Evolutionary conservation across 176 grass and related monocot genomes (phyloP), one percentile per base, ranked within the genome.

Genomic region (Puya raimondii): DNA sequence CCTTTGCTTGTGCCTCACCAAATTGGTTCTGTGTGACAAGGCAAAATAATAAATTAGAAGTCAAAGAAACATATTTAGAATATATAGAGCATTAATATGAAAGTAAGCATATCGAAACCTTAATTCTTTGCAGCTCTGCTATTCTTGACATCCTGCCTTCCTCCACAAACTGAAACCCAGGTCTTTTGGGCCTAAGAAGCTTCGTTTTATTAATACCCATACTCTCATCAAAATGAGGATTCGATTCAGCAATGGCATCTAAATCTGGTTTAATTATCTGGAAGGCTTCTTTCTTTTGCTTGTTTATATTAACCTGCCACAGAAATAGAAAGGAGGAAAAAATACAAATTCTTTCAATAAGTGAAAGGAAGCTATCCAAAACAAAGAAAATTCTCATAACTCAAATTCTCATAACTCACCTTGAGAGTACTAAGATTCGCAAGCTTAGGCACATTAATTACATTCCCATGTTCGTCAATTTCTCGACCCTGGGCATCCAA

Each of bases 191-290:
- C 71, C 94, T 85, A 53, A 97, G 75, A 48, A 92, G 82, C 72
- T 92, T 92, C 11, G 79, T 97, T 76, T 92, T 84, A 79, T 97
- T 88, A 56, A 93, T 84, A 66, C 86, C 87, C 94, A 97, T 97
- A 47, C 79, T 81, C 52, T 84, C 82, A 82, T 97, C 94, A 90
- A 93, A 97, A 88, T 93, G 84, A 65, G 52, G 73, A 83, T 13
- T 92, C 75, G 89, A 87, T 79, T 80, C 79, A 47, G 84, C 89
- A 80, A 85, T 81, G 11, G 89, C 85, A 73, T 97, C 94, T 66
- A 97, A 82, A 70, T 97, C 89, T n/a, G 94, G 94, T 70, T 81
- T 97, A 53, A 97, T 90, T 74, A 97, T 97, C 64, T 97, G 94
- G 65, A 97, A 97, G 61, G 94, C 89, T 48, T 97, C 94, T 78